Percentiles rank a stretch among this genome's conserved stretches.
These are phyloP conservation scores for Stenogyne calaminthoides DNA, from an alignment of 305 asterid genomes.

Conservation along the genomic window DNA sequence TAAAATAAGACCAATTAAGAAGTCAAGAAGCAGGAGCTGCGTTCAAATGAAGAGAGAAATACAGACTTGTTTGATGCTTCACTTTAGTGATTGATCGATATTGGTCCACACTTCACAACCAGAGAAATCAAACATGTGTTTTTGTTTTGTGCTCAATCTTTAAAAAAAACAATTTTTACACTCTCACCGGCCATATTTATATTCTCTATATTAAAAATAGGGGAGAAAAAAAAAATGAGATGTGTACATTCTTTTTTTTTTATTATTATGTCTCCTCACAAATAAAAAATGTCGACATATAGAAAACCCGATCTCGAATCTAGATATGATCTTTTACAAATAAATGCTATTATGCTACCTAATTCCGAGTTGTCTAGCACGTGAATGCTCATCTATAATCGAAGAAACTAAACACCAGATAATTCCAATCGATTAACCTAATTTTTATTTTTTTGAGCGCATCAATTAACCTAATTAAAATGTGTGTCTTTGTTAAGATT, in stretches of 20 bases:
- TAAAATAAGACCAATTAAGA: not conserved
- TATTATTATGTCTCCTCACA: too few species aligned
- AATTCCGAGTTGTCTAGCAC: not conserved
- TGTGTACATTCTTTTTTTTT: too few species aligned
- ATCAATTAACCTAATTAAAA: too few species aligned
- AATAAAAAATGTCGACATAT: not conserved
- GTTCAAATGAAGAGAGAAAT: not conserved
- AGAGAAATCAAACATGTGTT: not conserved
- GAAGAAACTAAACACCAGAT: too few species aligned
- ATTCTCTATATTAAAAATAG: not conserved
- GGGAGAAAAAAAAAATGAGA: not conserved
- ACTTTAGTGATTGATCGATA: not conserved
- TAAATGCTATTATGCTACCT: not conserved
- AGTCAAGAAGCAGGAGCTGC: not conserved
- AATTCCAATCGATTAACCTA: too few species aligned
- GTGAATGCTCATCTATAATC: too few species aligned
- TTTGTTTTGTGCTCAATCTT: not conserved
- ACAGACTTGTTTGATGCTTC: not conserved
- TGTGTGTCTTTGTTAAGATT: not conserved
- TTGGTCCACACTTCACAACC: not conserved
- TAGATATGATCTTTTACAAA: not conserved
- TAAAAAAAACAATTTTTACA: not conserved
- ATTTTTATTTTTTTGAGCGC: too few species aligned
- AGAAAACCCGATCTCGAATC: not conserved
- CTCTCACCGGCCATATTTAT: conserved; percentile 24